phyloP scores from a whole-genome alignment of 331 rosid species.

The Quercus phellos region DNA sequence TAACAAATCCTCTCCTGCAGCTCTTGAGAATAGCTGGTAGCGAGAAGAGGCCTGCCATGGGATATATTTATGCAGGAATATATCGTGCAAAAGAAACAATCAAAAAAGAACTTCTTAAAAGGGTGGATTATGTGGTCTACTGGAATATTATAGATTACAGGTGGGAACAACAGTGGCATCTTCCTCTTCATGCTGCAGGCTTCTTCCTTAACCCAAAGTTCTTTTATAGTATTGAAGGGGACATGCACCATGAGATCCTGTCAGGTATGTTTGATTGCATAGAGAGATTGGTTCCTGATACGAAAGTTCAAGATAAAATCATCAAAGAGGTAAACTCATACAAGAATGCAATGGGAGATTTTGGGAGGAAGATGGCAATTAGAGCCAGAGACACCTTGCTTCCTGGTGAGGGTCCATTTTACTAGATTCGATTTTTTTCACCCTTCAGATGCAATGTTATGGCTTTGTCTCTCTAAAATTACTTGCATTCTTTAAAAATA shows the following conservation, averaged over 20 bases:
- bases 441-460: conserved; percentile 13
- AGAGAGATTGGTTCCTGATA: conserved; percentile 83
- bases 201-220: conserved; percentile 83
- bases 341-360: conserved; percentile 74
- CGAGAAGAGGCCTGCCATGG: conserved; percentile 84
- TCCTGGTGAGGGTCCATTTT: conserved; percentile 62
- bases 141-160: conserved; percentile 85
- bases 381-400: conserved; percentile 79
- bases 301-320: conserved; percentile 77
- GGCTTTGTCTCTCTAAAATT: neutral
- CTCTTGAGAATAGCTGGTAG: conserved; percentile 55
- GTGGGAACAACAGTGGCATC: conserved; percentile 70
- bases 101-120: conserved; percentile 61
- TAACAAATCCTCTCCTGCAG: conserved; percentile 70
- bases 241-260: conserved; percentile 48
- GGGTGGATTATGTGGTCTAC: conserved; percentile 71
- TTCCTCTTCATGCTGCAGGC: conserved; percentile 86
- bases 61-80: conserved; percentile 75
- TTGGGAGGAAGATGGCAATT: conserved; percentile 84
- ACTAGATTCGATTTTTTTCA: conserved; percentile 8
- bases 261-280: conserved; percentile 84
- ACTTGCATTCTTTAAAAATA: neutral
- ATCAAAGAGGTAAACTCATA: conserved; percentile 71
- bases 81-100: conserved; percentile 76
- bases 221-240: conserved; percentile 77